Conservation (phyloP, 2,329 filamentous ascomycete genomes). For the Colletotrichum salicis region DNA sequence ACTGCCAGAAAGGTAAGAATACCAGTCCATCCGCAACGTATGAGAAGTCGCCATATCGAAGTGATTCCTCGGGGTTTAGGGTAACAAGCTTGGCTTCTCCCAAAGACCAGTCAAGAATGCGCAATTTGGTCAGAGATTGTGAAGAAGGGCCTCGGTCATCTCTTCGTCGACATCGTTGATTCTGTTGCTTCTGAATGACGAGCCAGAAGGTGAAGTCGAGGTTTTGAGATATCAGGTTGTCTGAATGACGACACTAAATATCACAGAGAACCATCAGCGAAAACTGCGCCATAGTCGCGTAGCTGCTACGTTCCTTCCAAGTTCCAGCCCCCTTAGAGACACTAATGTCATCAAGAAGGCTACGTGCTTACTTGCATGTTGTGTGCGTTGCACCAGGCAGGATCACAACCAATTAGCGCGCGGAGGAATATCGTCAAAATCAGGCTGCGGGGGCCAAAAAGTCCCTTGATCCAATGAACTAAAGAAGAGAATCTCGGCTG, state of each 20-base stretch:
- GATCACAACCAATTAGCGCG: not conserved
- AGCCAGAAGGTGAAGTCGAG: no score
- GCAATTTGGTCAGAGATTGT: no score
- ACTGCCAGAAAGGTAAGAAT: no score
- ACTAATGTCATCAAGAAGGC: not conserved
- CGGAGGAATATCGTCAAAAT: not conserved
- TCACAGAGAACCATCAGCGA: not conserved
- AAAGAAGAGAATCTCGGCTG: not conserved
- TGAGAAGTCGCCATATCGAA: no score
- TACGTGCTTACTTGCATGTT: not conserved
- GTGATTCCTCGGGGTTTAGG: no score
- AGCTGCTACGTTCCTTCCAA: not conserved
- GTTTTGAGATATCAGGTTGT: no score
- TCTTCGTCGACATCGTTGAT: no score
- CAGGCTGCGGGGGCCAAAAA: not conserved
- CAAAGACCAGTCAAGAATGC: no score
- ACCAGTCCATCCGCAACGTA: no score
- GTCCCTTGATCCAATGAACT: not conserved
- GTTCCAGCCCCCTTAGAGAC: not conserved
- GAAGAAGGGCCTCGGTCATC: no score
- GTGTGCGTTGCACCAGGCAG: not conserved
- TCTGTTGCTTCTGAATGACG: no score
- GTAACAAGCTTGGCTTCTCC: no score
- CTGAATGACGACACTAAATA: not conserved
- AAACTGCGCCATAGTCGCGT: not conserved